A percentile compares a stretch with the other conserved stretches of the same genome.
phyloP scores from a whole-genome alignment of 257 asterid species.

The Solanum chmielewskii region DNA sequence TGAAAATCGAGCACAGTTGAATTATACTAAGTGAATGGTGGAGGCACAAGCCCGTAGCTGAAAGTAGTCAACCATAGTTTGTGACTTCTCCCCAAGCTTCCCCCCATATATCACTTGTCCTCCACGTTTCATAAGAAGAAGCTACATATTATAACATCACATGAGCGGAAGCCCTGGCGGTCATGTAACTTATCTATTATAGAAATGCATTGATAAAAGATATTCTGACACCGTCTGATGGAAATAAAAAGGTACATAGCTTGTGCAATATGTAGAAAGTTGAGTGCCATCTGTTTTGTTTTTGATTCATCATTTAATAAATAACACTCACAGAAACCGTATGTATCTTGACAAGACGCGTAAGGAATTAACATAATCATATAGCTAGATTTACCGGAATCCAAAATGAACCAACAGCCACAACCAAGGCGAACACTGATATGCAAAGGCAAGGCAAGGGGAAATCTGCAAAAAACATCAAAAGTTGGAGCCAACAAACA shows the following conservation, averaged over 20 bases:
- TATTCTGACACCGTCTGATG: constrained; percentile 28
- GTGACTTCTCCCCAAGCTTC: constrained; percentile 73
- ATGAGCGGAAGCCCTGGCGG: not conserved
- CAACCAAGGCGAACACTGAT: constrained; percentile 51
- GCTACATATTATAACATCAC: constrained; percentile 28
- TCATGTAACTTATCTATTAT: not conserved
- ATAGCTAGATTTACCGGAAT: constrained; percentile 48
- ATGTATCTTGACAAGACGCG: not conserved
- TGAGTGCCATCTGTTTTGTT: not conserved
- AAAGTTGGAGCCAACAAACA: not conserved
- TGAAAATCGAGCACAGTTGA: not conserved
- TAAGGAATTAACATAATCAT: not conserved
- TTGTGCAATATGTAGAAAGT: not conserved
- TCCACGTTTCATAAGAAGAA: constrained; percentile 85
- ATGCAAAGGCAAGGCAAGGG: constrained; percentile 72
- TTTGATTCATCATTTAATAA: constrained; percentile 48
- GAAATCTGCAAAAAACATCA: constrained; percentile 49
- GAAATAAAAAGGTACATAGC: constrained; percentile 76
- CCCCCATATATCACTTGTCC: constrained; percentile 92
- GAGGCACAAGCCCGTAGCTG: constrained; percentile 33
- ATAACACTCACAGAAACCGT: constrained; percentile 42
- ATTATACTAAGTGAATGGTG: not conserved
- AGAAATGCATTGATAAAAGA: not conserved
- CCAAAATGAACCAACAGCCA: constrained; percentile 40
- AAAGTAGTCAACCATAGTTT: constrained; percentile 62